Conservation (phyloP, 371 early-diverging fungal species). For the Mortierella sp. region DNA sequence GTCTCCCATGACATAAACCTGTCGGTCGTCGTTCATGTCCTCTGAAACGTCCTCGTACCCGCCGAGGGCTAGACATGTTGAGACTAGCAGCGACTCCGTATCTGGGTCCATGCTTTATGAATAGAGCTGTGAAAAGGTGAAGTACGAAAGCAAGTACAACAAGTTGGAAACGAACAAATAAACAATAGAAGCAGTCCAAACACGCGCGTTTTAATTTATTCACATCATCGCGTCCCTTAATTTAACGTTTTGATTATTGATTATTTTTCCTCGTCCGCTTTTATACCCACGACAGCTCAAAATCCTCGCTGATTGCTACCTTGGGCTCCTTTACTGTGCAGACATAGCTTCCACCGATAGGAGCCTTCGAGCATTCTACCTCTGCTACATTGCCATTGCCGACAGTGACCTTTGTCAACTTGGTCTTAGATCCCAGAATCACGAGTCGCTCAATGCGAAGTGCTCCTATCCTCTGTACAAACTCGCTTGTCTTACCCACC, state of each 20-base stretch:
- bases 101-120: conserved; percentile 41
- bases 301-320: conserved; percentile 70
- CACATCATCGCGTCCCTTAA: background rate
- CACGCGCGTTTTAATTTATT: background rate
- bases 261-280: background rate
- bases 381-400: conserved; percentile 12
- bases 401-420: conserved; percentile 31
- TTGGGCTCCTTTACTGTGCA: conserved; percentile 78
- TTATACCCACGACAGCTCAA: conserved; percentile 63
- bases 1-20: conserved; percentile 81
- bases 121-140: background rate
- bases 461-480: conserved; percentile 40
- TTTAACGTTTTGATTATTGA: too few species aligned
- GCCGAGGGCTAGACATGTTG: conserved; percentile 87
- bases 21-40: conserved; percentile 54
- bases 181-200: too few species aligned
- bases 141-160: background rate
- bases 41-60: conserved; percentile 72
- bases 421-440: conserved; percentile 62
- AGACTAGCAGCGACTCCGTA: conserved; percentile 70
- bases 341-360: conserved; percentile 43
- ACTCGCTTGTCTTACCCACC: conserved; percentile 19
- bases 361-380: conserved; percentile 39
- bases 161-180: background rate
- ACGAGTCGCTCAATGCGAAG: conserved; percentile 75